These are phyloP conservation scores for Neurospora cerealis DNA, from an alignment of 495 filamentous ascomycete species.

Conservation along the genomic window DNA sequence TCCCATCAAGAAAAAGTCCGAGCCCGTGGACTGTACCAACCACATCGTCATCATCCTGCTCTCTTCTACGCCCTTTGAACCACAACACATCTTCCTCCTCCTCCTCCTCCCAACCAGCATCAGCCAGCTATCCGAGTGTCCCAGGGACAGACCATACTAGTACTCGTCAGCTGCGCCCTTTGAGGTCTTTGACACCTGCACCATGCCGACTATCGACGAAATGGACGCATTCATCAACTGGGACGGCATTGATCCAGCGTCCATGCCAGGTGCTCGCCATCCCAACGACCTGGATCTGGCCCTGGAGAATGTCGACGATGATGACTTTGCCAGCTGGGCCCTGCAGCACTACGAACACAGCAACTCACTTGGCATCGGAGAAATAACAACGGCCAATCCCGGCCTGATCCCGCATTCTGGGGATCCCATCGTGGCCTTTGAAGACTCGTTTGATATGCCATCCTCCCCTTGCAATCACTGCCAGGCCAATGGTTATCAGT, in stretches of 20 bases:
- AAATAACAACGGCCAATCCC: neutral
- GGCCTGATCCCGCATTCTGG: neutral
- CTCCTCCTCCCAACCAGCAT: neutral
- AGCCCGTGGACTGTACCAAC: neutral
- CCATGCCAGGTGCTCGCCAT: conserved; percentile 14
- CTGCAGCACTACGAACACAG: conserved; percentile 35
- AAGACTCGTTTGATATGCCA: conserved; percentile 29
- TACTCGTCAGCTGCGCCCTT: conserved; percentile 7
- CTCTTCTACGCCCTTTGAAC: neutral
- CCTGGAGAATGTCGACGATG: conserved; percentile 34
- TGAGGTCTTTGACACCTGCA: conserved; percentile 1
- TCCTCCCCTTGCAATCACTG: conserved; percentile 61
- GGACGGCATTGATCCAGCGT: conserved; percentile 27
- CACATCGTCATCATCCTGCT: neutral
- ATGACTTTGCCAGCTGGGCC: conserved; percentile 42
- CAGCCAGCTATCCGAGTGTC: conserved; percentile 1
- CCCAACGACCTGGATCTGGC: conserved; percentile 31
- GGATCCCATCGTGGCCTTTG: conserved; percentile 10
- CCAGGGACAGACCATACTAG: neutral
- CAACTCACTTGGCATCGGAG: conserved; percentile 11
- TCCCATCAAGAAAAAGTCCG: neutral
- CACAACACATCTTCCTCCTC: neutral
- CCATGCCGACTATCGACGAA: conserved; percentile 18
- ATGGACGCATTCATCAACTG: conserved; percentile 39
- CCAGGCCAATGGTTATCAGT: conserved; percentile 55